phyloP scores from a whole-genome alignment of 2,329 filamentous ascomycete genomes.

The Alternaria alternata region DNA sequence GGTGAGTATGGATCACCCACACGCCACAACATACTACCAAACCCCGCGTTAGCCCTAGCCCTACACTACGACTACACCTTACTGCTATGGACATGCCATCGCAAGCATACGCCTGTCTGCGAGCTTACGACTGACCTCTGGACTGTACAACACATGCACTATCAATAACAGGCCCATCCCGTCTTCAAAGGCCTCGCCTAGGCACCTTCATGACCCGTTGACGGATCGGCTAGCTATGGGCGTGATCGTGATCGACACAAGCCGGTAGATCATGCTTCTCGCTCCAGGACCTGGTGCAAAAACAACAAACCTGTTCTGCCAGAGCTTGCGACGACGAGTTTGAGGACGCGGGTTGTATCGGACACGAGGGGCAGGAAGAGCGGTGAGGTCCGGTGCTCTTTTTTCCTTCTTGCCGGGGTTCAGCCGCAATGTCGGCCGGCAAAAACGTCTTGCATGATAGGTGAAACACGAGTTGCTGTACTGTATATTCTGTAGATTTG shows the following conservation, averaged over 20 bases:
- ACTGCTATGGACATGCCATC: background rate
- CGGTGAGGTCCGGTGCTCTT: background rate
- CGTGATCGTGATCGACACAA: constrained; percentile 1
- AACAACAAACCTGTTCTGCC: background rate
- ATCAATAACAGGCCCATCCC: background rate
- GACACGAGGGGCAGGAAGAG: background rate
- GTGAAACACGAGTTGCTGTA: background rate
- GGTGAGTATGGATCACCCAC: background rate
- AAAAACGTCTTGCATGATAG: background rate
- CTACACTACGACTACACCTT: background rate
- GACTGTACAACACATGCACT: background rate
- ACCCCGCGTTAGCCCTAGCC: background rate
- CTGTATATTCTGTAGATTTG: background rate
- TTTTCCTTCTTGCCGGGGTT: background rate
- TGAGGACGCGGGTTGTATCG: background rate
- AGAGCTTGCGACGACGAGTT: background rate
- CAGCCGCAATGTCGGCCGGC: background rate
- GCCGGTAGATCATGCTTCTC: constrained; percentile 1
- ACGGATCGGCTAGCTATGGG: background rate
- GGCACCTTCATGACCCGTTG: background rate
- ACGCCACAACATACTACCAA: background rate
- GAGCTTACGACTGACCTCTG: background rate
- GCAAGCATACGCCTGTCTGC: constrained; percentile 1
- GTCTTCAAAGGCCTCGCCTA: background rate
- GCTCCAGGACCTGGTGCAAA: background rate